Percentiles rank a stretch among this genome's conserved stretches.
Conservation (phyloP, 495 filamentous ascomycete species). For the Penicillium antarcticum region DNA sequence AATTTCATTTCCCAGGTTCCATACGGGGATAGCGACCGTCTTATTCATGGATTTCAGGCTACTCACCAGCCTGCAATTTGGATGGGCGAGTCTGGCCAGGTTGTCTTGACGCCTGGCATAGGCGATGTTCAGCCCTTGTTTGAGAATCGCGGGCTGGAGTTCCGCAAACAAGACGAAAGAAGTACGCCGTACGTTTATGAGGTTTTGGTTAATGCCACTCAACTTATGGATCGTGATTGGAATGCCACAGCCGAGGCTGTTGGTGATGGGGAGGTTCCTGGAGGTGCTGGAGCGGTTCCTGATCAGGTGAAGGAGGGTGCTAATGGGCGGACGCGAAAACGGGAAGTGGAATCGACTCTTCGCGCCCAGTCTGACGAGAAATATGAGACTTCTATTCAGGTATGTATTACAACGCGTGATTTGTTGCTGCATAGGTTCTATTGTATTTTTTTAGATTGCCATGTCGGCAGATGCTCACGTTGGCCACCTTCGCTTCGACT, state of each 20-base stretch:
- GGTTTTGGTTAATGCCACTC: slow-evolving; percentile 19
- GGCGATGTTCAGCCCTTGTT: slow-evolving; percentile 24
- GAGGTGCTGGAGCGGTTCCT: slow-evolving; percentile 20
- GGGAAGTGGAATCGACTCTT: background rate
- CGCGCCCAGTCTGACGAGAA: background rate
- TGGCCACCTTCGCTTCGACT: slow-evolving; percentile 23
- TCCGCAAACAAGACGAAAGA: slow-evolving; percentile 18
- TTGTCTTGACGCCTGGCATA: slow-evolving; percentile 21
- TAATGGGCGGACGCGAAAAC: slow-evolving; percentile 20
- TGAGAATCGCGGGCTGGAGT: slow-evolving; percentile 21
- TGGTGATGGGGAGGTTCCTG: slow-evolving; percentile 19
- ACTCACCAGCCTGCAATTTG: slow-evolving; percentile 29
- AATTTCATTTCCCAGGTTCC: slow-evolving; percentile 29
- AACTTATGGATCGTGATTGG: slow-evolving; percentile 16
- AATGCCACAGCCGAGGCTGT: slow-evolving; percentile 27
- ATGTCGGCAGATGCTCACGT: slow-evolving; percentile 23
- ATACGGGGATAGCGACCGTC: slow-evolving; percentile 21
- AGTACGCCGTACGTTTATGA: slow-evolving; percentile 28
- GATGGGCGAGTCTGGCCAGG: slow-evolving; percentile 27
- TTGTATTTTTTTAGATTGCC: slow-evolving; percentile 7
- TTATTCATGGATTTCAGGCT: slow-evolving; percentile 26
- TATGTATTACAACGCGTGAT: background rate
- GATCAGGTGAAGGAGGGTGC: slow-evolving; percentile 21
- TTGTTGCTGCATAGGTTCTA: background rate
- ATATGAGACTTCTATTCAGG: slow-evolving; percentile 14